Conservation (phyloP, 345 rosid species). For the Murraya paniculata region DNA sequence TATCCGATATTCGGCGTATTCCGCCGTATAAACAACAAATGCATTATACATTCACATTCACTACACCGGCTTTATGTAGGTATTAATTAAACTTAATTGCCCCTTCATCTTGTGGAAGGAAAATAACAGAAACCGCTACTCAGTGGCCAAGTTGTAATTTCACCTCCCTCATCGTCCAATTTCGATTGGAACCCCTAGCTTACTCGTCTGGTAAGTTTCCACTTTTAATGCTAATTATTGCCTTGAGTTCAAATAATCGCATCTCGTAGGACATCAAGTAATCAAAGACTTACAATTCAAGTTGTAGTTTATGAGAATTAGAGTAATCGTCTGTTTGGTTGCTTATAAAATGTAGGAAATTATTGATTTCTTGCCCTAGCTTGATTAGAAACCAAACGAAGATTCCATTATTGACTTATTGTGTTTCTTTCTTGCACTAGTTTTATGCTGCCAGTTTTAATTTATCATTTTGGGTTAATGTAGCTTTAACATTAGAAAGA, state of each 20-base stretch:
- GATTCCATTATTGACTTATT: background rate
- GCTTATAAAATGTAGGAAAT: background rate
- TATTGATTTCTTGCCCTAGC: background rate
- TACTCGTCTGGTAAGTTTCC: background rate
- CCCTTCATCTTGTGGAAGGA: background rate
- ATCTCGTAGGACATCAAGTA: background rate
- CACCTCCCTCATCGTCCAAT: background rate
- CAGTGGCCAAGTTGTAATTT: background rate
- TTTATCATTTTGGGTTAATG: slow-evolving; percentile 10
- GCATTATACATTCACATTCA: no score
- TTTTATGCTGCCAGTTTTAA: background rate
- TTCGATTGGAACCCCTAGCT: background rate
- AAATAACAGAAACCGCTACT: background rate
- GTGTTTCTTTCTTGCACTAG: background rate
- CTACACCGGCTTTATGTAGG: no score
- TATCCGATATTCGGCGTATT: no score
- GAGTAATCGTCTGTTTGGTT: background rate
- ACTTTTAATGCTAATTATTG: background rate
- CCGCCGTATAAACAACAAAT: no score
- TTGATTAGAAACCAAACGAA: background rate
- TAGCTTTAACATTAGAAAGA: background rate
- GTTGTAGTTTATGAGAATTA: background rate
- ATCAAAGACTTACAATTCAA: background rate
- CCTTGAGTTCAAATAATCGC: background rate
- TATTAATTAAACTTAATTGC: no score